Percentiles rank a stretch among this genome's conserved stretches.
phyloP scores from a whole-genome alignment of 1,284 basidiomycete genomes.

The Porodaedalea pini region DNA sequence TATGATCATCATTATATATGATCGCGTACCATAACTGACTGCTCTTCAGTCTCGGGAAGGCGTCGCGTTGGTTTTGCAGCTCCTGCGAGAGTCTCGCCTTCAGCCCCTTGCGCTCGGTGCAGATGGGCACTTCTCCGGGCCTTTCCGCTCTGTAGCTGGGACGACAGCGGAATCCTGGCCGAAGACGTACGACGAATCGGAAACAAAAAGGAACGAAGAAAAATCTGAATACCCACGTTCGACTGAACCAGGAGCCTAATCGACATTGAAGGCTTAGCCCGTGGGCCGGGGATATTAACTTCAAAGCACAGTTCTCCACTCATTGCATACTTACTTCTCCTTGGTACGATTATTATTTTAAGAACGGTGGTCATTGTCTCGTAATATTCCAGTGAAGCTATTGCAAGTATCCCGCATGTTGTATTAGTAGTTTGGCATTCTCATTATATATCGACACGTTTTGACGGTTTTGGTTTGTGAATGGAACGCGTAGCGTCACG shows the following conservation, averaged over 20 bases:
- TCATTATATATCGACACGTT: not conserved
- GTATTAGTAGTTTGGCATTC: slow-evolving; percentile 12
- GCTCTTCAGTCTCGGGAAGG: slow-evolving; percentile 71
- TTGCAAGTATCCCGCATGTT: slow-evolving; percentile 5
- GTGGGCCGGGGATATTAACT: slow-evolving; percentile 13
- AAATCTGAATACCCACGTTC: not conserved
- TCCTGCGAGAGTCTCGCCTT: slow-evolving; percentile 70
- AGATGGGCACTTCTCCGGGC: slow-evolving; percentile 1
- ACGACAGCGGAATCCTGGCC: not conserved
- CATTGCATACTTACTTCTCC: not conserved
- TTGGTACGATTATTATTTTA: not conserved
- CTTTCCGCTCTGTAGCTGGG: not conserved
- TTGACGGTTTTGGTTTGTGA: not conserved
- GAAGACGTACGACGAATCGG: not conserved
- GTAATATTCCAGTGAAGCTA: slow-evolving; percentile 1
- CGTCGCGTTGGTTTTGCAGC: slow-evolving; percentile 66
- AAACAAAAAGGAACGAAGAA: not conserved
- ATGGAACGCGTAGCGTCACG: not conserved
- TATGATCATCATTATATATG: slow-evolving; percentile 32
- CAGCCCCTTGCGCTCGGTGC: slow-evolving; percentile 47
- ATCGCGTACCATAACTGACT: slow-evolving; percentile 22
- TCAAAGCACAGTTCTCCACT: not conserved
- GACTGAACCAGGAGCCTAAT: not conserved
- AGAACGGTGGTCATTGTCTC: not conserved
- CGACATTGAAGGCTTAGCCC: slow-evolving; percentile 20